phyloP scores from a whole-genome alignment of 1,284 basidiomycete genomes.

The Papiliotrema terrestris region DNA sequence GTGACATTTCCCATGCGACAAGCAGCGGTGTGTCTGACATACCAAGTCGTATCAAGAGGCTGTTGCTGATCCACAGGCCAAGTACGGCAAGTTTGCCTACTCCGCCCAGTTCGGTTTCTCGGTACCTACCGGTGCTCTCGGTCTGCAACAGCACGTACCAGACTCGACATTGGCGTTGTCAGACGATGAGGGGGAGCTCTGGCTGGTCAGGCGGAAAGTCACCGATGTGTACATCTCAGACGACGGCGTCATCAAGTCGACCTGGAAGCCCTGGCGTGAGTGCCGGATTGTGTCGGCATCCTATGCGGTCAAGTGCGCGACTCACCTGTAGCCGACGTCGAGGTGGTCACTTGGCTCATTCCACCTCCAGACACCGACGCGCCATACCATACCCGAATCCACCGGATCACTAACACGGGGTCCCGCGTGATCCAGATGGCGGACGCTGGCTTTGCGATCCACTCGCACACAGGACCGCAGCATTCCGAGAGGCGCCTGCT shows the following conservation, averaged over 20 bases:
- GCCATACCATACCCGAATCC: constrained; percentile 28
- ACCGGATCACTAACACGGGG: constrained; percentile 14
- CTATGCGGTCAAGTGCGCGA: neutral
- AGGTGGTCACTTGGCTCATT: constrained; percentile 24
- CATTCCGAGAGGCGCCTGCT: constrained; percentile 18
- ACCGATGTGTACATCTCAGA: constrained; percentile 13
- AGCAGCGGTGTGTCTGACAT: constrained; percentile 57
- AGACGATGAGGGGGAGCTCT: constrained; percentile 61
- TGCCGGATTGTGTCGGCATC: neutral
- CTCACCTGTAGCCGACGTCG: constrained; percentile 19
- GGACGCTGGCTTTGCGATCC: constrained; percentile 25
- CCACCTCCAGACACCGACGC: constrained; percentile 16
- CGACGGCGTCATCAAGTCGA: constrained; percentile 21
- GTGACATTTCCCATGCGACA: no score
- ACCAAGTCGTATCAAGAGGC: no score
- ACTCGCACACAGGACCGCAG: constrained; percentile 16
- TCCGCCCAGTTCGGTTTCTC: constrained; percentile 70
- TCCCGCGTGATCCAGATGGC: constrained; percentile 10
- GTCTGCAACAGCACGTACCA: constrained; percentile 63
- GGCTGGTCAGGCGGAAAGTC: constrained; percentile 57
- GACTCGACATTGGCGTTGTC: constrained; percentile 66
- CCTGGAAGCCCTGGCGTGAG: constrained; percentile 30
- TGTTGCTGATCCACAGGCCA: constrained; percentile 60
- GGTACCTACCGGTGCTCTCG: constrained; percentile 61
- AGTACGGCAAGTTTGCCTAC: constrained; percentile 73